A percentile compares a stretch with the other conserved stretches of the same genome.
phyloP scores from a whole-genome alignment of 129 eudicot species.

The Saposhnikovia divaricata region DNA sequence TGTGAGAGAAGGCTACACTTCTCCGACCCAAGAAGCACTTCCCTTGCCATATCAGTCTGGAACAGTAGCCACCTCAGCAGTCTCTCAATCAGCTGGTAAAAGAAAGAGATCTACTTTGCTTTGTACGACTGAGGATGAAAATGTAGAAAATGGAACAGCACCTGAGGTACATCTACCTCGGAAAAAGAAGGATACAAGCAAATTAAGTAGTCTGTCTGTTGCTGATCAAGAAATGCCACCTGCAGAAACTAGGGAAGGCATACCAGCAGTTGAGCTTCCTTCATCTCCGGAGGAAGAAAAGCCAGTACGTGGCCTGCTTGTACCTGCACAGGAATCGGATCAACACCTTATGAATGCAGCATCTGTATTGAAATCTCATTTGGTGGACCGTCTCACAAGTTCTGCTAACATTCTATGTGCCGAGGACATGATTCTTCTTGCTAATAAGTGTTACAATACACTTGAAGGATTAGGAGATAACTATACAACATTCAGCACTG shows the following conservation, averaged over 20 bases:
- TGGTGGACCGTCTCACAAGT: background rate
- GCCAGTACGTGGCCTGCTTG: background rate
- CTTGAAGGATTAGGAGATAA: background rate
- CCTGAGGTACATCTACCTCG: background rate
- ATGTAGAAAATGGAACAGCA: background rate
- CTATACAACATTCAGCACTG: background rate
- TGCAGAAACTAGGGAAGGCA: background rate
- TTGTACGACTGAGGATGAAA: background rate
- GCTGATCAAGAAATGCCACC: background rate
- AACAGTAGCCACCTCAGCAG: background rate
- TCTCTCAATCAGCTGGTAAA: background rate
- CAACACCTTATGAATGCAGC: background rate
- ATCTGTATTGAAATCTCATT: background rate
- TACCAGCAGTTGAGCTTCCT: background rate
- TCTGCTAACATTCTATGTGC: background rate
- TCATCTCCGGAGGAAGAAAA: background rate
- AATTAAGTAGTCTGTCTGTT: background rate
- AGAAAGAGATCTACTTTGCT: background rate
- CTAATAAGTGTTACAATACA: background rate
- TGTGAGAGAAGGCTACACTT: background rate
- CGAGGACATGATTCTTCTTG: background rate
- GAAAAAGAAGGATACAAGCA: background rate
- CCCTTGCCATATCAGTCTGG: background rate
- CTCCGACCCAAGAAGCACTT: background rate
- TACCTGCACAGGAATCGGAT: background rate